A percentile compares a stretch with the other conserved stretches of the same genome.
phyloP scores from a whole-genome alignment of 2,329 filamentous ascomycete species.

The Ceratocystis destructans region DNA sequence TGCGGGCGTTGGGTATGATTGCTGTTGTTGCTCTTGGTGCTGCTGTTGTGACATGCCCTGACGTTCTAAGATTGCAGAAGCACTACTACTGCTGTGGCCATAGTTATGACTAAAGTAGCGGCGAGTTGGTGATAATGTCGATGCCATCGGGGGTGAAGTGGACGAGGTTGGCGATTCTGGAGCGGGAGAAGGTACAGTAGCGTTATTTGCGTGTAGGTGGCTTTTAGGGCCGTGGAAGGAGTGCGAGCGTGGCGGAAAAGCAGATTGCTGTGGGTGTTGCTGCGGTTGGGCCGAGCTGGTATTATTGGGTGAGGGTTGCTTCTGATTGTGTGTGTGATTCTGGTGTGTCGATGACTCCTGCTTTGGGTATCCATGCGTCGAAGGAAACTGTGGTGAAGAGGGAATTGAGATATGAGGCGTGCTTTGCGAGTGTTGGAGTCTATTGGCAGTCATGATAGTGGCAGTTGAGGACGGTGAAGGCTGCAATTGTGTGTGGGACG shows the following conservation, averaged over 20 bases:
- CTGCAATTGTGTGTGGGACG: neutral
- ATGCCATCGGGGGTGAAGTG: conserved; percentile 4
- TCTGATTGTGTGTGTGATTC: neutral
- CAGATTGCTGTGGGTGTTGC: neutral
- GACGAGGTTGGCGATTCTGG: conserved; percentile 9
- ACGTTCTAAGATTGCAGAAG: neutral
- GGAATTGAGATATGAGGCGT: conserved; percentile 16
- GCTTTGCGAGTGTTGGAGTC: conserved; percentile 16
- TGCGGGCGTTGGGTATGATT: neutral
- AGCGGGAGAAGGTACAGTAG: no score
- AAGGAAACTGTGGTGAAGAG: neutral
- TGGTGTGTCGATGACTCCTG: neutral
- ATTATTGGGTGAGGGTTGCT: neutral
- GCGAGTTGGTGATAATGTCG: conserved; percentile 8
- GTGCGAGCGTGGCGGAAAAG: conserved; percentile 15
- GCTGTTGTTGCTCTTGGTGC: neutral
- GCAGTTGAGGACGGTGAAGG: neutral
- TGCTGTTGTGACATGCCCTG: neutral
- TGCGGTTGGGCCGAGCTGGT: neutral
- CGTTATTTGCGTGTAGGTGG: neutral
- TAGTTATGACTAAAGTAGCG: conserved; percentile 15
- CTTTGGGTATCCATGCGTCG: neutral
- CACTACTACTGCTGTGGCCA: conserved; percentile 1
- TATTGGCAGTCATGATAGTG: neutral
- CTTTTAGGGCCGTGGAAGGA: conserved; percentile 14